Evolutionary conservation across 192 early-diverging fungal species (phyloP).

Genomic region (Linnemannia exigua): DNA sequence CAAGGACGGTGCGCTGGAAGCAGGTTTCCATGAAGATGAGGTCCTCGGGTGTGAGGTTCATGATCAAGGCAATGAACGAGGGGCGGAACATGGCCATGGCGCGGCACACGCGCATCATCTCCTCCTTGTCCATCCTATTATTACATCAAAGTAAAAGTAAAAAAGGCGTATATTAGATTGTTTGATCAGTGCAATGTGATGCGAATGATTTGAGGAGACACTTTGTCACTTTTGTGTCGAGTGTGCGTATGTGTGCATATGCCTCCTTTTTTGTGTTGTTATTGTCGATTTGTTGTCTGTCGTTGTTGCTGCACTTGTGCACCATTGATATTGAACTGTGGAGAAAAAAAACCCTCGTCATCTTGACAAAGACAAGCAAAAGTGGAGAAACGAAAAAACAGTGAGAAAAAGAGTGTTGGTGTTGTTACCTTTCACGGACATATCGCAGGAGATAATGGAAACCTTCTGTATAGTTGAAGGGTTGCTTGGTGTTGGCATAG

Average conservation of each 20-base stretch:
- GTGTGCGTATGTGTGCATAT: neutral
- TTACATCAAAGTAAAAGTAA: neutral
- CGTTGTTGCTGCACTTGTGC: neutral
- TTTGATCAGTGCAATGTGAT: neutral
- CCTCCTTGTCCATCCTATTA: constrained; percentile 86
- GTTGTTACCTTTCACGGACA: constrained; percentile 77
- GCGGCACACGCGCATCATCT: constrained; percentile 91
- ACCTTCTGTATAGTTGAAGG: constrained; percentile 93
- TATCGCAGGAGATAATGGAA: constrained; percentile 92
- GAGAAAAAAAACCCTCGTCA: neutral
- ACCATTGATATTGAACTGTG: constrained; percentile 1
- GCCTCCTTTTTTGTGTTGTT: neutral
- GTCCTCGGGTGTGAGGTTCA: constrained; percentile 95
- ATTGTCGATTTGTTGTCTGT: neutral
- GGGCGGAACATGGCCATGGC: constrained; percentile 93
- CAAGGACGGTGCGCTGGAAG: constrained; percentile 91
- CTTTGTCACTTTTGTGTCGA: too few species aligned
- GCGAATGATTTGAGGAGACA: neutral
- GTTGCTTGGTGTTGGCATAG: constrained; percentile 83
- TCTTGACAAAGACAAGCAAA: neutral
- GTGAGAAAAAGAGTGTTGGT: neutral
- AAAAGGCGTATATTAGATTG: neutral
- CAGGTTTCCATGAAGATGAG: constrained; percentile 98
- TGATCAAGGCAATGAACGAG: constrained; percentile 93
- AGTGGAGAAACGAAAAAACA: neutral